A percentile compares a stretch with the other conserved stretches of the same genome.
Evolutionary conservation across 192 early-diverging fungal genomes (phyloP).

Genomic region (Entomortierella beljakovae): DNA sequence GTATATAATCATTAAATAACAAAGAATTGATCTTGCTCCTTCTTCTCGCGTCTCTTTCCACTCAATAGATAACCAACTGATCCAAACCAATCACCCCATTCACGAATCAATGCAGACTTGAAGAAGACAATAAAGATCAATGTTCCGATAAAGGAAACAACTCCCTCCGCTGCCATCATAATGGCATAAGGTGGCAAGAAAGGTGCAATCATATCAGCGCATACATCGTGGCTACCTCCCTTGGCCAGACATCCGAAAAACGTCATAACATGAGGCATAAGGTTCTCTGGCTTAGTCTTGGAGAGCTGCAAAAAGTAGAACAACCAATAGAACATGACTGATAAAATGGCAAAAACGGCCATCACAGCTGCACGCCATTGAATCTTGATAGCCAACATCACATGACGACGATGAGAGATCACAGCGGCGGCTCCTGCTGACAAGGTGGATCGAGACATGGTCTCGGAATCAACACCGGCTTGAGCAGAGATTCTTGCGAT

Average conservation of each 20-base stretch:
- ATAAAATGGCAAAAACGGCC: constrained; percentile 48
- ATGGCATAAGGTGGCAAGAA: constrained; percentile 59
- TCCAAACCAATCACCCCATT: constrained; percentile 61
- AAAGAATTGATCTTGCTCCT: constrained; percentile 64
- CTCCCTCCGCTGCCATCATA: constrained; percentile 59
- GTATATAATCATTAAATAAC: constrained; percentile 51
- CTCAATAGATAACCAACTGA: constrained; percentile 39
- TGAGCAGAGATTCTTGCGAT: constrained; percentile 57
- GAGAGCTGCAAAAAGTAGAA: constrained; percentile 62
- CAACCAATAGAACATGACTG: constrained; percentile 66
- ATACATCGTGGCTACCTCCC: constrained; percentile 50
- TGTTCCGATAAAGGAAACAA: constrained; percentile 58
- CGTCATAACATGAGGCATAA: constrained; percentile 4
- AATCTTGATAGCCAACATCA: constrained; percentile 61
- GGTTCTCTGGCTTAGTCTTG: constrained; percentile 25
- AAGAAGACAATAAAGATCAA: constrained; percentile 60
- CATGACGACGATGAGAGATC: constrained; percentile 56
- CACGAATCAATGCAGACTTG: constrained; percentile 54
- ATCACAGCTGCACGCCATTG: constrained; percentile 67
- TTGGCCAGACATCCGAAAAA: constrained; percentile 57
- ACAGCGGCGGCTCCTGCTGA: constrained; percentile 32
- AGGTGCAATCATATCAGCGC: constrained; percentile 36
- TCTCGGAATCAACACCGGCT: constrained; percentile 42
- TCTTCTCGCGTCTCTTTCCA: constrained; percentile 46
- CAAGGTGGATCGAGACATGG: constrained; percentile 42